Evolutionary conservation across 768 basidiomycete species (phyloP), one percentile per base, ranked within the genome.

Genomic region (Trametes villosa): DNA sequence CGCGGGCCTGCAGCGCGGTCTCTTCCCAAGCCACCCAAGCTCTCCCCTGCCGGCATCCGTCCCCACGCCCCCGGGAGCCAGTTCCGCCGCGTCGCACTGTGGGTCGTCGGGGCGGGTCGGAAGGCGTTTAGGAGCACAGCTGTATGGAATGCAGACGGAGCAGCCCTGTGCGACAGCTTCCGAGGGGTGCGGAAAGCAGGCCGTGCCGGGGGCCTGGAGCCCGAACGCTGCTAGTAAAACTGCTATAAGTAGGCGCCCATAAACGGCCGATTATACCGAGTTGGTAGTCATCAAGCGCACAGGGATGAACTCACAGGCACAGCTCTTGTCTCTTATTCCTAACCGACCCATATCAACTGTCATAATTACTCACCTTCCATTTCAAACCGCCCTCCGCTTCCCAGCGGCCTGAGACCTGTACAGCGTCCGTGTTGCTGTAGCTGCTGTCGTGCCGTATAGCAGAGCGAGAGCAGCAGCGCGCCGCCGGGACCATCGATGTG

Each of bases 291-390:
- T 55, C 63, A 64, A 31, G 27, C 46, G 53, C 63, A 56, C 58
- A 58, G 55, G 49, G 33, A 65, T 67, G 62, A 61, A 63, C 46
- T 62, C 75, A 74, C 68, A 74, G 74, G 74, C 66, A 59, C 65
- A 56, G 59, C 60, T 47, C 52, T 65, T 53, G 55, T 49, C 51
- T 54, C 52, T 53, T 47, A 42, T 57, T 57, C 49, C 38, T 54
- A 50, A 54, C 51, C 62, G 56, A 31, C 53, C 55, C 57, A 53
- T 63, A 59, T 63, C 57, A 59, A 29, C 62, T 55, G 57, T 49
- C 62, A 55, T 31, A 29, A 45, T 62, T 57, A 57, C 38, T 46
- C 46, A 44, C 41, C 42, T 18, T 52, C 26, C 59, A 38, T 42
- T 60, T 53, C 47, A 40, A 34, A 55, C 46, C 24, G 34, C 20